phyloP scores from a whole-genome alignment of 208 protist species.

The Acanthamoeba healyi region DNA sequence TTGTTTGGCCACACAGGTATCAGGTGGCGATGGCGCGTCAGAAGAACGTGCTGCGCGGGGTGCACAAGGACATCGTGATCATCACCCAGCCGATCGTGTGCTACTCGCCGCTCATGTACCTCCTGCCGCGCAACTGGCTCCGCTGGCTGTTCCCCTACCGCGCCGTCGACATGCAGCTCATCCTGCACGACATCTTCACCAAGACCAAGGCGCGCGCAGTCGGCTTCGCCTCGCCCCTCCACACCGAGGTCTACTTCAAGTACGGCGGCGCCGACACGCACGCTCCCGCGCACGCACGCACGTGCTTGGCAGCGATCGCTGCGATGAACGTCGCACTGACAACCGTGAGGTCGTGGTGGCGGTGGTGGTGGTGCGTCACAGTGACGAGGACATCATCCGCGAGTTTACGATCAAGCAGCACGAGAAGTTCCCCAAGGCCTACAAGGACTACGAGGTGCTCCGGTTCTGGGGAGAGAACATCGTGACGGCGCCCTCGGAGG shows the following conservation, averaged over 20 bases:
- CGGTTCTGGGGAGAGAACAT: constrained; percentile 24
- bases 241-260: constrained; percentile 44
- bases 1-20: not conserved
- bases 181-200: not conserved
- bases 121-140: not conserved
- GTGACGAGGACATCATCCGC: not conserved
- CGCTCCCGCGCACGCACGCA: not conserved
- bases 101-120: constrained; percentile 27
- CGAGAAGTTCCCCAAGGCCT: constrained; percentile 24
- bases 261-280: too few species aligned
- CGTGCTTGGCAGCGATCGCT: not conserved
- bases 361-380: not conserved
- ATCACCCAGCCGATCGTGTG: not conserved
- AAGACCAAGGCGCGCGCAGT: not conserved
- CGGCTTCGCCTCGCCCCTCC: not conserved
- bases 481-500: not conserved
- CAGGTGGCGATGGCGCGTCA: not conserved
- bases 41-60: not conserved
- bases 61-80: constrained; percentile 23
- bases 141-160: constrained; percentile 49
- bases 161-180: not conserved
- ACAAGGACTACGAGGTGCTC: constrained; percentile 29
- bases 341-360: not conserved
- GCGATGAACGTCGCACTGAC: not conserved
- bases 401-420: constrained; percentile 33